Evolutionary conservation across 2,329 filamentous ascomycete genomes (phyloP).

Genomic region (Cytospora chrysosperma): DNA sequence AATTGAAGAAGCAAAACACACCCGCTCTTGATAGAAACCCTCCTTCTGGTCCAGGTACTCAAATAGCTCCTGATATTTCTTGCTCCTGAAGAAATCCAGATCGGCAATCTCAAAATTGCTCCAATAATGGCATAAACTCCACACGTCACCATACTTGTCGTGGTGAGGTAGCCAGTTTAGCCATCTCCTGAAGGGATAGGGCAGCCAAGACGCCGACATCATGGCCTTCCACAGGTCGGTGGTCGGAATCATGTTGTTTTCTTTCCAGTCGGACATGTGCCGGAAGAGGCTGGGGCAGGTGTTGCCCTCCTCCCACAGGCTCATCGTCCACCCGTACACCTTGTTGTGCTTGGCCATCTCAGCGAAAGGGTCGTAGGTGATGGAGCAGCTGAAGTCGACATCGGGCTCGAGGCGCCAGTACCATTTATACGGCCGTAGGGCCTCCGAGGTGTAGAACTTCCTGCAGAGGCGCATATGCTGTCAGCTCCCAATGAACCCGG

Average conservation of each 20-base stretch:
- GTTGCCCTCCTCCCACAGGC: conserved; percentile 42
- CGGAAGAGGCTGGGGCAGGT: conserved; percentile 45
- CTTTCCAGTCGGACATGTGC: conserved; percentile 42
- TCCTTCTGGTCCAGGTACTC: conserved; percentile 40
- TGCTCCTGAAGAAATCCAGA: conserved; percentile 44
- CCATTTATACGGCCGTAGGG: conserved; percentile 44
- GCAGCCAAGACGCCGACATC: conserved; percentile 41
- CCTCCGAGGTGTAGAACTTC: conserved; percentile 44
- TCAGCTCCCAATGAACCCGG: neutral
- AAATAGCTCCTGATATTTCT: conserved; percentile 42
- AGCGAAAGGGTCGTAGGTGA: conserved; percentile 48
- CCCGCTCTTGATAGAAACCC: conserved; percentile 45
- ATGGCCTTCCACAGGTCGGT: conserved; percentile 42
- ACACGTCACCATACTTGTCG: conserved; percentile 40
- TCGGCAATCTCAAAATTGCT: conserved; percentile 49
- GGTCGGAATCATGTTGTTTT: conserved; percentile 35
- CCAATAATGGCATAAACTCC: conserved; percentile 49
- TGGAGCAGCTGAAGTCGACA: conserved; percentile 44
- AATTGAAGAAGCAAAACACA: conserved; percentile 28
- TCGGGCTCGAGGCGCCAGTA: conserved; percentile 48
- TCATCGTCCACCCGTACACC: conserved; percentile 45
- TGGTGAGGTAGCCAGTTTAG: conserved; percentile 39
- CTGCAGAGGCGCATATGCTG: conserved; percentile 27
- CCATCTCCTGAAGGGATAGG: conserved; percentile 41
- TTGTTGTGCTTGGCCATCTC: conserved; percentile 45